A percentile compares a stretch with the other conserved stretches of the same genome.
phyloP scores from a whole-genome alignment of 2,329 filamentous ascomycete species.

The Pleoardoris graminearum region DNA sequence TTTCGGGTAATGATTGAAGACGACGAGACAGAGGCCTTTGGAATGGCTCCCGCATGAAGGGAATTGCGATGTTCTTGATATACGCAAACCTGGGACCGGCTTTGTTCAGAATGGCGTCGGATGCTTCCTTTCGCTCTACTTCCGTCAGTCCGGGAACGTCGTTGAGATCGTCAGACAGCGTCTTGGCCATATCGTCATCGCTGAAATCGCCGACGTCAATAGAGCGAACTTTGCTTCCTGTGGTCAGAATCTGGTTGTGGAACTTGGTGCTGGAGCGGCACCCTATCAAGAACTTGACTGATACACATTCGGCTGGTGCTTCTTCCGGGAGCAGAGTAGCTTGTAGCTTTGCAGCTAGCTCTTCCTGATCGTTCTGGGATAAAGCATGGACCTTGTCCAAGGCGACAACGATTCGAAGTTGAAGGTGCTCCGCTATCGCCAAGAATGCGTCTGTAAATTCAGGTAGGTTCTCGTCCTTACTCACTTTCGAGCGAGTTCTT shows the following conservation, averaged over 20 bases:
- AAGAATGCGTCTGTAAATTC: conserved; percentile 13
- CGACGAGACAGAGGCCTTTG: conserved; percentile 11
- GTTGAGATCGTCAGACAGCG: conserved; percentile 5
- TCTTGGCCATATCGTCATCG: conserved; percentile 8
- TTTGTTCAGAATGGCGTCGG: conserved; percentile 7
- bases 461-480: conserved; percentile 13
- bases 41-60: conserved; percentile 11
- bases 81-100: conserved; percentile 13
- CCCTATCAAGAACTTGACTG: background rate
- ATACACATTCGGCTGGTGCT: background rate
- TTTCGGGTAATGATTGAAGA: conserved; percentile 7
- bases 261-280: conserved; percentile 1
- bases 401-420: conserved; percentile 7
- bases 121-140: conserved; percentile 10
- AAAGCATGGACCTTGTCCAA: conserved; percentile 12
- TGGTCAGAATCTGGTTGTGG: background rate
- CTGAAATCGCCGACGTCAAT: conserved; percentile 13
- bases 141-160: conserved; percentile 8
- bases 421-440: background rate
- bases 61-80: conserved; percentile 11
- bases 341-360: conserved; percentile 2
- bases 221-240: background rate
- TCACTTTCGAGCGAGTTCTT: conserved; percentile 1
- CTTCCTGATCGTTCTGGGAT: background rate
- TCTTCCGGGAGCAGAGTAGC: background rate